Conservation (phyloP, 495 filamentous ascomycete genomes). For the Saxophila tyrrhenica region DNA sequence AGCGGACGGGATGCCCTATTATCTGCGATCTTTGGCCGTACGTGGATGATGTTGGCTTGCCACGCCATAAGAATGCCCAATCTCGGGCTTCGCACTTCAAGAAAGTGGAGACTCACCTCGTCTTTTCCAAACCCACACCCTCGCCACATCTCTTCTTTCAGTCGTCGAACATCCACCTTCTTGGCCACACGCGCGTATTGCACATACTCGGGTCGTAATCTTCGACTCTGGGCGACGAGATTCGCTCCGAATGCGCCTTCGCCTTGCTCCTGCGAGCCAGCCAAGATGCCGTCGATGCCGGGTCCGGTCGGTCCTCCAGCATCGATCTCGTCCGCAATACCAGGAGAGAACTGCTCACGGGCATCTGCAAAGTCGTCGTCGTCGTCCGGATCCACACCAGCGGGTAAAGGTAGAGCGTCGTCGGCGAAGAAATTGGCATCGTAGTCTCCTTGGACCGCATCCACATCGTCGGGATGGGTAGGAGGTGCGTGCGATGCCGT, state of each 20-base stretch:
- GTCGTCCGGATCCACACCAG: constrained; percentile 67
- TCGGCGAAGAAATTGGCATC: constrained; percentile 98
- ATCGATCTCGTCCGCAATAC: constrained; percentile 39
- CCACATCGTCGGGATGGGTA: constrained; percentile 35
- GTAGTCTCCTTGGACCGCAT: constrained; percentile 54
- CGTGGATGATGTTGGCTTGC: too few species aligned
- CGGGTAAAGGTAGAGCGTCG: constrained; percentile 57
- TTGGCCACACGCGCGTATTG: constrained; percentile 93
- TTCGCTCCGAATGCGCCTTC: constrained; percentile 78
- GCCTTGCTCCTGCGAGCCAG: constrained; percentile 30
- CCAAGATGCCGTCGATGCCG: constrained; percentile 32
- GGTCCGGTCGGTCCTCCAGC: constrained; percentile 19
- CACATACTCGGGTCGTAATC: constrained; percentile 85
- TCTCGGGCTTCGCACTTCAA: too few species aligned
- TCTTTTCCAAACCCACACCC: constrained; percentile 54
- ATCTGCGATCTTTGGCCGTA: neutral
- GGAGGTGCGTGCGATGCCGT: constrained; percentile 37
- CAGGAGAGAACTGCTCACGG: constrained; percentile 75
- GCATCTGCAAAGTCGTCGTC: constrained; percentile 85
- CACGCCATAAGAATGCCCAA: too few species aligned
- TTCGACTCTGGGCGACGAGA: constrained; percentile 76
- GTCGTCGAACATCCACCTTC: constrained; percentile 91
- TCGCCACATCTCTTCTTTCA: constrained; percentile 96
- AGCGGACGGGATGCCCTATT: neutral
- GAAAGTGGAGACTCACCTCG: neutral